phyloP scores from a whole-genome alignment of 306 rosid genomes.

The Gastrolobium bilobum region DNA sequence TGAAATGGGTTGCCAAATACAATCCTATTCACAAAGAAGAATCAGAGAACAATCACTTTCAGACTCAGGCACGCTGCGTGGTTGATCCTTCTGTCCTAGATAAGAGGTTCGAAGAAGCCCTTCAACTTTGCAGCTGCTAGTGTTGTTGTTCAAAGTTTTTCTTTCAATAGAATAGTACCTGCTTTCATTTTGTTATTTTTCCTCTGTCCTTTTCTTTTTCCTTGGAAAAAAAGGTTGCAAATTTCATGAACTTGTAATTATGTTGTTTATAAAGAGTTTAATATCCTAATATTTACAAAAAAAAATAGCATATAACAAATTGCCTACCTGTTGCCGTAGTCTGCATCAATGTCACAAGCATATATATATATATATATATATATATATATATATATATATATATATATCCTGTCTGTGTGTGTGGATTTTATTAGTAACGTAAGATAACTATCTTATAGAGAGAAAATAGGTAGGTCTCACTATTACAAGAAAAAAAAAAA shows the following conservation, averaged over 20 bases:
- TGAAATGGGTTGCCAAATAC: slow-evolving; percentile 27
- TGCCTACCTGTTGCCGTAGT: too few relatives aligned
- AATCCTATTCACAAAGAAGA: not conserved
- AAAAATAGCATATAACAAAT: too few relatives aligned
- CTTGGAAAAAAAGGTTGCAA: not conserved
- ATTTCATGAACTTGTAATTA: not conserved
- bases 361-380: too few relatives aligned
- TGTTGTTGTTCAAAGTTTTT: not conserved
- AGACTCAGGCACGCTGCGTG: not conserved
- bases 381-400: too few relatives aligned
- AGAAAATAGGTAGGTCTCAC: too few relatives aligned
- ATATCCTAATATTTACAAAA: too few relatives aligned
- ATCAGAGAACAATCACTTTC: slow-evolving; percentile 21
- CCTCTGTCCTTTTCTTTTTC: not conserved
- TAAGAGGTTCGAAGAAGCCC: slow-evolving; percentile 43
- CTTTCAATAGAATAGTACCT: not conserved
- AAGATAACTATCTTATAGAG: too few relatives aligned
- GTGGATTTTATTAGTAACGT: too few relatives aligned
- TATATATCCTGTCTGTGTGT: too few relatives aligned
- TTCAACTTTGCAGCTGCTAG: slow-evolving; percentile 51
- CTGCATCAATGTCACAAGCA: too few relatives aligned
- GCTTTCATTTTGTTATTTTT: not conserved
- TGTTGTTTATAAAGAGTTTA: too few relatives aligned
- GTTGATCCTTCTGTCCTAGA: slow-evolving; percentile 1
- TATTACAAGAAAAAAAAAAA: too few relatives aligned